Evolutionary conservation across 140 eudicot genomes (phyloP).

Genomic region (Bidens hawaiensis): DNA sequence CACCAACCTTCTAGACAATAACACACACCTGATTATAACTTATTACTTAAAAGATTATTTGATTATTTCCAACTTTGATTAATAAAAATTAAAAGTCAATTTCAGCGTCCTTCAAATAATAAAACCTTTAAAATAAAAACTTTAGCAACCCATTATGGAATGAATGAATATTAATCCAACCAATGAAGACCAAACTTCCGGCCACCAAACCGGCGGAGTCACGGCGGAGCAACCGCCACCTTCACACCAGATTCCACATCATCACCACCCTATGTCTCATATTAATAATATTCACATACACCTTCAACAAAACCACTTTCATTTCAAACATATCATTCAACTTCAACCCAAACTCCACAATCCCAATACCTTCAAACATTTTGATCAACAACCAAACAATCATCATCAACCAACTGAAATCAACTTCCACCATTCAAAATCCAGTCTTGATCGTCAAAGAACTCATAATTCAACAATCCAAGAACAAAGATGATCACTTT

Average conservation of each 20-base stretch:
- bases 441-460: constrained; percentile 31
- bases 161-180: neutral
- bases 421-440: constrained; percentile 16
- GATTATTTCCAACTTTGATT: neutral
- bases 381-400: constrained; percentile 26
- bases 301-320: constrained; percentile 32
- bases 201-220: constrained; percentile 23
- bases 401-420: constrained; percentile 17
- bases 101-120: neutral
- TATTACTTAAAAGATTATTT: too few relatives aligned
- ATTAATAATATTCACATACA: constrained; percentile 27
- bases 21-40: constrained; percentile 19
- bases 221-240: constrained; percentile 29
- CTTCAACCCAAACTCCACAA: constrained; percentile 15
- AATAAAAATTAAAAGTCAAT: constrained; percentile 11
- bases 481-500: constrained; percentile 12
- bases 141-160: neutral
- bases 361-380: too few relatives aligned
- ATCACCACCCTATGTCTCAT: constrained; percentile 34
- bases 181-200: constrained; percentile 1
- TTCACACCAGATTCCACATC: constrained; percentile 26
- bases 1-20: neutral
- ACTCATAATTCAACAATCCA: constrained; percentile 19
- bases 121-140: constrained; percentile 8
- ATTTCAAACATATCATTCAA: constrained; percentile 34